A percentile compares a stretch with the other conserved stretches of the same genome.
Evolutionary conservation across 495 filamentous ascomycete species (phyloP).

Genomic region (Daldinia caldariorum): DNA sequence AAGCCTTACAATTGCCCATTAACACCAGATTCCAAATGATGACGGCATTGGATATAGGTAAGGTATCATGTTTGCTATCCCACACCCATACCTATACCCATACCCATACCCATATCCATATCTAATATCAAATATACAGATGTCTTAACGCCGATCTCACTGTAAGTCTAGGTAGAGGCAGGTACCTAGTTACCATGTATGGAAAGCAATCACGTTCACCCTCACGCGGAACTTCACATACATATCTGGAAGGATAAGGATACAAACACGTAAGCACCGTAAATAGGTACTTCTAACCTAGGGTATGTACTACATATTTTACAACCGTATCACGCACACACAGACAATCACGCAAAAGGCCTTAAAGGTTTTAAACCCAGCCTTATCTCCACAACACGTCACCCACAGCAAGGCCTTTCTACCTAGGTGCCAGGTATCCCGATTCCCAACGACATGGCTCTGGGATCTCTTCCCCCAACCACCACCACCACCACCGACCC

Average conservation of each 20-base stretch:
- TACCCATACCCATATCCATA: background rate
- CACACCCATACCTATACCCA: too few relatives aligned
- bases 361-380: background rate
- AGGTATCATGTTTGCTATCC: background rate
- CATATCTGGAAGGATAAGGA: background rate
- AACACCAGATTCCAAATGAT: background rate
- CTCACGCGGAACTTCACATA: background rate
- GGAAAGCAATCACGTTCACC: background rate
- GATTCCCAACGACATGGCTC: background rate
- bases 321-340: too few relatives aligned
- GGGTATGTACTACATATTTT: too few relatives aligned
- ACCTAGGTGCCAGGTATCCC: background rate
- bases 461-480: background rate
- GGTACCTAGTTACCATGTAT: too few relatives aligned
- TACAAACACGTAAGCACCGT: background rate
- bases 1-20: background rate
- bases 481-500: background rate
- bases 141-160: background rate
- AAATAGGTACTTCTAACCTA: background rate
- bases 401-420: background rate
- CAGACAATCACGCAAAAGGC: background rate
- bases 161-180: too few relatives aligned
- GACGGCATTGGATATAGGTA: background rate
- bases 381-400: conserved; percentile 6
- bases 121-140: background rate